Percentiles rank a stretch among this genome's conserved stretches.
Evolutionary conservation across 2,329 filamentous ascomycete genomes (phyloP).

Genomic region (Cladosporium halotolerans): DNA sequence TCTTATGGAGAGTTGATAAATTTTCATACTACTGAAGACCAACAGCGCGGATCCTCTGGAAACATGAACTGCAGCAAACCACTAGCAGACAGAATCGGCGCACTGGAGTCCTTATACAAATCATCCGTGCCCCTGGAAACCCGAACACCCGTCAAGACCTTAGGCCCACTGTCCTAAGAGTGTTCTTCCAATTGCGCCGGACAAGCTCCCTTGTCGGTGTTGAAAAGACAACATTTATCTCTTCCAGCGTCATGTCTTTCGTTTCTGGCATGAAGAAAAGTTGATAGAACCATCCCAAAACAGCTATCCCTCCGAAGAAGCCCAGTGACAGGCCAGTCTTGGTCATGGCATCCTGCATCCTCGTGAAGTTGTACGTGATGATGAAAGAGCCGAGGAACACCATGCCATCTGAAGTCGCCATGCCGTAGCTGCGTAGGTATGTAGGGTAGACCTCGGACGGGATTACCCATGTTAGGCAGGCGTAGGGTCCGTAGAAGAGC

Average conservation of each 20-base stretch:
- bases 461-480: slow-evolving; percentile 25
- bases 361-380: slow-evolving; percentile 68
- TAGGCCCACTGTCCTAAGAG: no score
- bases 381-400: slow-evolving; percentile 67
- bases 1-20: slow-evolving; percentile 26
- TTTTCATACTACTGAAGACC: no score
- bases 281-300: slow-evolving; percentile 66
- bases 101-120: no score
- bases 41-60: no score
- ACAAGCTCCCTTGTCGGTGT: slow-evolving; percentile 59
- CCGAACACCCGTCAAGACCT: no score
- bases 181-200: slow-evolving; percentile 49
- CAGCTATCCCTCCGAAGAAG: slow-evolving; percentile 68
- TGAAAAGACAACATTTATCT: slow-evolving; percentile 63
- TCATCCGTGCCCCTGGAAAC: no score
- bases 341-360: slow-evolving; percentile 63
- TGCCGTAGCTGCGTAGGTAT: slow-evolving; percentile 65
- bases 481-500: slow-evolving; percentile 55
- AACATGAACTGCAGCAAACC: no score
- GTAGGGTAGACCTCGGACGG: slow-evolving; percentile 67
- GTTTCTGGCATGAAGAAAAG: slow-evolving; percentile 71
- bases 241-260: slow-evolving; percentile 62
- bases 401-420: slow-evolving; percentile 63
- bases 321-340: slow-evolving; percentile 60
- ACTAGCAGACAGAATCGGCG: no score